Conservation (phyloP, 768 basidiomycete genomes). For the Lactarius evosmus region DNA sequence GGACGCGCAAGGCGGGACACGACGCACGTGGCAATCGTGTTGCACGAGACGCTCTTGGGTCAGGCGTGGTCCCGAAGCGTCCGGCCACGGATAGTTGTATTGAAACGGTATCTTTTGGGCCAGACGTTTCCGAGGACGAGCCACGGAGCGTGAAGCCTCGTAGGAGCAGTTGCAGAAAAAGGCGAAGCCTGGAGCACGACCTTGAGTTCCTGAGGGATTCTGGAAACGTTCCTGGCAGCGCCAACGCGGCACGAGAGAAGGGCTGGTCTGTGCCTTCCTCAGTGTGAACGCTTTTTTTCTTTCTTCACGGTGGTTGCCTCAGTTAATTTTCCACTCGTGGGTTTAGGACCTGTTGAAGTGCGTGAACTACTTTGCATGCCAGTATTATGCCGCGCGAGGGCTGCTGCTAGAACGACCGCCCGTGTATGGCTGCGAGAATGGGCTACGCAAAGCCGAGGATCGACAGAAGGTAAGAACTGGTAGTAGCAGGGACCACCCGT, state of each 20-base stretch:
- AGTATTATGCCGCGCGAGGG: conserved; percentile 60
- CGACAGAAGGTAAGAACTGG: conserved; percentile 26
- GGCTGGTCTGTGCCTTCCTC: conserved; percentile 44
- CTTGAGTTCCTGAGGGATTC: conserved; percentile 19
- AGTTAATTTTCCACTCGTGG: conserved; percentile 13
- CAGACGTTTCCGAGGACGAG: conserved; percentile 27
- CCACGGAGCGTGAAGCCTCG: conserved; percentile 17
- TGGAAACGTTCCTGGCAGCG: background rate
- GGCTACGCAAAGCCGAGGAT: conserved; percentile 31
- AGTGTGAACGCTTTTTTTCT: conserved; percentile 39
- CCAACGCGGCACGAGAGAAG: background rate
- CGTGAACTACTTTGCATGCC: conserved; percentile 49
- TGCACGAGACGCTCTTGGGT: conserved; percentile 62
- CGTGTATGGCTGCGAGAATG: conserved; percentile 45
- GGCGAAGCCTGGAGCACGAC: conserved; percentile 15
- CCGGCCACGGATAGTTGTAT: conserved; percentile 30
- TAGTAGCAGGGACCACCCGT: conserved; percentile 22
- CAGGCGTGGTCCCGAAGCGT: conserved; percentile 40
- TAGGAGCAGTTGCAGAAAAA: conserved; percentile 5
- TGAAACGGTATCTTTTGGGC: conserved; percentile 22
- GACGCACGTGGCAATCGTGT: conserved; percentile 62
- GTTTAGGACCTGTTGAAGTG: conserved; percentile 50
- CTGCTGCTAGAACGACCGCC: conserved; percentile 53
- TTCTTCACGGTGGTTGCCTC: conserved; percentile 3
- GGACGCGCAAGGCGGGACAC: conserved; percentile 38